Base-by-base conservation (phyloP, 495 filamentous ascomycete genomes). In the Evansstolkia leycettana region DNA sequence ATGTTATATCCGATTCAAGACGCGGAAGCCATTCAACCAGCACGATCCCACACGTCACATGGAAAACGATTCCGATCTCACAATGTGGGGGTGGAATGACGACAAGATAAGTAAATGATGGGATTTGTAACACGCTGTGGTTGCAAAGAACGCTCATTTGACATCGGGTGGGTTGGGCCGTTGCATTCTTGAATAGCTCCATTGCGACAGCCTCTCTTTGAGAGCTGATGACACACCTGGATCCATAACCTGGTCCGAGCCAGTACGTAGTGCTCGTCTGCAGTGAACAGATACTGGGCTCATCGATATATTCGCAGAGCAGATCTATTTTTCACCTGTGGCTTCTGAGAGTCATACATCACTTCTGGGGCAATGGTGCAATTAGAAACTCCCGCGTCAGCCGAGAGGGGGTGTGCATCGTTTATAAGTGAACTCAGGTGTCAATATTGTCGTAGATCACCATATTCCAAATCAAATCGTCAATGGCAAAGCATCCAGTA, bases 71-170 rank as follows among this genome's bases (percentile, higher is more conserved):
- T 33, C 24, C 25, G 26, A 43, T 40, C 23, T 40, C 44, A 47
- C 20, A 45, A 45, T 51, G n/a, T 40, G 40, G 38, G 45, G 45
- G 40, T 42, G 12, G 28, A 26, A 51, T 51, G 35, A 37, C 40
- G 42, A 27, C 18, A 24, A 12, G 11, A 29, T 29, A 29, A 29
- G 14, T 7, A n/a, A n/a, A n/a, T 15, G 5, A 5, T 29, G 4
- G 28, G 28, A 23, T 23, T 23, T 23, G 9, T 23, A 23, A 23
- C 9, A n/a, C n/a, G n/a, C n/a, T n/a, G n/a, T n/a, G n/a, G n/a
- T n/a, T n/a, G n/a, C n/a, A n/a, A n/a, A n/a, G n/a, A n/a, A n/a
- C n/a, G n/a, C n/a, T n/a, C n/a, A n/a, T n/a, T n/a, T n/a, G n/a
- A n/a, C n/a, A n/a, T n/a, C n/a, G n/a, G n/a, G n/a, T n/a, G n/a